Base-by-base conservation (phyloP, 2,329 filamentous ascomycete species). In the Pseudogymnoascus sp. region DNA sequence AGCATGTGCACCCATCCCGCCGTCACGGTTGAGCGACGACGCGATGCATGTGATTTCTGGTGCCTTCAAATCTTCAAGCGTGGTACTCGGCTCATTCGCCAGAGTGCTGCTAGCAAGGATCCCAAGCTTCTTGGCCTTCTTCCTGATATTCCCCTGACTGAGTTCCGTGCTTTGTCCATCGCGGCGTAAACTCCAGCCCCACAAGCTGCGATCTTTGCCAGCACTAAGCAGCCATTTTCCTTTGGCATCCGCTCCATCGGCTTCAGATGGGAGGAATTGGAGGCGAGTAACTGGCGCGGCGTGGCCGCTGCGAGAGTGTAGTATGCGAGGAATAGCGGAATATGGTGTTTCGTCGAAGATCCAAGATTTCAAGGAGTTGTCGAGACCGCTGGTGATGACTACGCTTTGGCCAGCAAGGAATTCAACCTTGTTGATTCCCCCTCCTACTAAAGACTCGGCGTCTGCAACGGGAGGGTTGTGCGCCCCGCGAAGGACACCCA, bases 201-300 rank as follows among this genome's bases (percentile, higher is more conserved):
- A 97, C 2, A 99, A 78, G 72, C 91, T 96, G 65, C 91, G 83
- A 69, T 99, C 95, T 67, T 85, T 82, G 61, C 91, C 92, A 65
- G 89, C 90, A 68, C 91, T 96, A 60, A 99, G 78, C 5, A 97
- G 77, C 92, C 92, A 97, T 74, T 97, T 97, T 61, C 92, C 94
- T 48, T 85, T 85, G 41, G 86, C 85, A 66, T 96, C 92, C 5
- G 90, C 84, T 13, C 92, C 92, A 67, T 97, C 92, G 38, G 94
- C 92, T 65, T 91, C 86, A 0, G 90, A 84, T 0, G 92, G 92
- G 23, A 97, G 74, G 73, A 97, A 99, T 62, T 86, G 81, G 28
- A 99, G 79, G 58, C 83, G 86, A 33, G 86, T 92, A 59, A 97
- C 84, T 0, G 92, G 86, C 2, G 88, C 91, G 8, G 92, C 90